phyloP scores from a whole-genome alignment of 2,329 filamentous ascomycete species.

The Paecilomyces fulvus region DNA sequence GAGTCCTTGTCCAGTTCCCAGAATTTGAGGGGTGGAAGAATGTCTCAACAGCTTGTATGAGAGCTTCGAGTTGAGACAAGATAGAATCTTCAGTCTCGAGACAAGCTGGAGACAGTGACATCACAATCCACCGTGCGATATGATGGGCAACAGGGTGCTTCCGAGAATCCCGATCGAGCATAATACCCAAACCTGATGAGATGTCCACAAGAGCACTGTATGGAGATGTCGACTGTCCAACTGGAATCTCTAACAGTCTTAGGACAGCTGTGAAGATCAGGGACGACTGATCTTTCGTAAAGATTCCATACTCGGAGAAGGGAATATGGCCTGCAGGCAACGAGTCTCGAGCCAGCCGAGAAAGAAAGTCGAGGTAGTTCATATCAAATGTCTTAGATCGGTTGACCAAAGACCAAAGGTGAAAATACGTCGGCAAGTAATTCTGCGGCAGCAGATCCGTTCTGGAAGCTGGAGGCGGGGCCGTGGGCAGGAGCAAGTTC shows the following conservation, averaged over 20 bases:
- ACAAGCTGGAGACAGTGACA: slow-evolving; percentile 81
- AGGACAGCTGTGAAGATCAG: slow-evolving; percentile 88
- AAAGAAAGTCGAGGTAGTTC: slow-evolving; percentile 82
- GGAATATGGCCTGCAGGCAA: slow-evolving; percentile 65
- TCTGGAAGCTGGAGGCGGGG: slow-evolving; percentile 58
- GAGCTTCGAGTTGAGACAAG: slow-evolving; percentile 73
- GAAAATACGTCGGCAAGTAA: slow-evolving; percentile 89
- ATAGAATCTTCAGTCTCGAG: slow-evolving; percentile 70
- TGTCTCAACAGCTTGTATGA: slow-evolving; percentile 92
- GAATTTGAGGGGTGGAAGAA: slow-evolving; percentile 99
- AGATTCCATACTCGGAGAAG: slow-evolving; percentile 82
- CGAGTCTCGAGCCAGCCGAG: slow-evolving; percentile 76
- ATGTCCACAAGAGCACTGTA: slow-evolving; percentile 76
- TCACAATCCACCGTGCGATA: slow-evolving; percentile 85
- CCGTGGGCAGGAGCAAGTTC: slow-evolving; percentile 80
- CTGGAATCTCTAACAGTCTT: slow-evolving; percentile 85
- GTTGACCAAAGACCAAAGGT: slow-evolving; percentile 89
- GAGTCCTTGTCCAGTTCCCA: slow-evolving; percentile 78
- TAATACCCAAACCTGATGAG: slow-evolving; percentile 70
- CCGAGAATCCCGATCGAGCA: slow-evolving; percentile 84
- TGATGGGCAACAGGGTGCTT: slow-evolving; percentile 89
- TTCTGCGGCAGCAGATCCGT: slow-evolving; percentile 75
- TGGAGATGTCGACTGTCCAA: slow-evolving; percentile 88
- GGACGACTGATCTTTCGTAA: slow-evolving; percentile 83
- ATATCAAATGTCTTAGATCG: slow-evolving; percentile 81